These are phyloP conservation scores for Eucalyptus coolabah DNA, from an alignment of 345 rosid genomes.

Conservation along the genomic window DNA sequence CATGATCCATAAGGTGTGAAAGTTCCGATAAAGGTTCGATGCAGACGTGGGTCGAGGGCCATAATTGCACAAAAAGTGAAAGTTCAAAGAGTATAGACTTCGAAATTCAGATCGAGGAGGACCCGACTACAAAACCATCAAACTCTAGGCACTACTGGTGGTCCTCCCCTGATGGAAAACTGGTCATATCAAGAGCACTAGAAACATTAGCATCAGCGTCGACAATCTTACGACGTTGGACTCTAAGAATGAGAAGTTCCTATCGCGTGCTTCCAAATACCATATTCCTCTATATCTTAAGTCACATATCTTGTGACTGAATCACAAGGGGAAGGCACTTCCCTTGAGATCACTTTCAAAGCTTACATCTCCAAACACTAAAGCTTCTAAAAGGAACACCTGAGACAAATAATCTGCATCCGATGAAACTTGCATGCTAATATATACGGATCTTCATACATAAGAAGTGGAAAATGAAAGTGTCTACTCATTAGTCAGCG, in stretches of 20 bases:
- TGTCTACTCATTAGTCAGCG: not conserved
- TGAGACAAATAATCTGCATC: not conserved
- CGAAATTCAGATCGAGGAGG: not conserved
- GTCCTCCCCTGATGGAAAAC: not conserved
- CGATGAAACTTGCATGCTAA: not conserved
- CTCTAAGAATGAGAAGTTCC: not conserved
- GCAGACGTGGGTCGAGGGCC: not conserved
- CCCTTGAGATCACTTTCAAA: not conserved
- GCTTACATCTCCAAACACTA: not conserved
- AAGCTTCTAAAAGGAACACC: not conserved
- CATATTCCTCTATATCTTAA: not conserved
- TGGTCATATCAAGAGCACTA: not conserved
- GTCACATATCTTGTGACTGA: not conserved
- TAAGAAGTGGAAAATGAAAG: not conserved
- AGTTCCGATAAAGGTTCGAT: not conserved
- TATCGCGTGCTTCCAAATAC: not conserved
- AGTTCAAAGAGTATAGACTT: not conserved
- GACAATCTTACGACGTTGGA: not conserved
- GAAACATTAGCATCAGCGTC: not conserved
- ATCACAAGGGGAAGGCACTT: not conserved
- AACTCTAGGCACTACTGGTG: not conserved
- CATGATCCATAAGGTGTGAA: not conserved
- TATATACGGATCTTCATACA: not conserved
- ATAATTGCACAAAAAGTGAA: not conserved
- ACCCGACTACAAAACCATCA: not conserved